phyloP scores from a whole-genome alignment of 2,329 filamentous ascomycete genomes.

The Alternaria rosae region DNA sequence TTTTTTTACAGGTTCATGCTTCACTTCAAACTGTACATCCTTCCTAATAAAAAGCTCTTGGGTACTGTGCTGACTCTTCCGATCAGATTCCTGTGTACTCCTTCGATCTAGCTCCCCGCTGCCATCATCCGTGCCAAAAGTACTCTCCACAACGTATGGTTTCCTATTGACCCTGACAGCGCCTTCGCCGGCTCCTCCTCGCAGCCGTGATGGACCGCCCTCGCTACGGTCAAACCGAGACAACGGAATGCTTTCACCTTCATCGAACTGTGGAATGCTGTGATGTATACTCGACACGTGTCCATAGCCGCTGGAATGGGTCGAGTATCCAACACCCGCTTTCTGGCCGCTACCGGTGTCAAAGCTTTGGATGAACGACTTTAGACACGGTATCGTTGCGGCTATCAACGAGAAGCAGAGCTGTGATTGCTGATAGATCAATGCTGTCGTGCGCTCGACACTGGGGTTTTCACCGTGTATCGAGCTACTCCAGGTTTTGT shows the following conservation, averaged over 20 bases:
- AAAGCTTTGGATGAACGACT: neutral
- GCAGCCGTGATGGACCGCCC: neutral
- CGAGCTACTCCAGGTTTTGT: neutral
- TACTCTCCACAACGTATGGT: neutral
- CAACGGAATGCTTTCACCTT: neutral
- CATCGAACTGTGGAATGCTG: neutral
- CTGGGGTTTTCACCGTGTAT: neutral
- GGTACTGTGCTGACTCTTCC: constrained; percentile 27
- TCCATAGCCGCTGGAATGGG: neutral
- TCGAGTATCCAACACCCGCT: neutral
- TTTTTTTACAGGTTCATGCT: constrained; percentile 4
- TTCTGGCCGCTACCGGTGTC: neutral
- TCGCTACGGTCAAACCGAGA: neutral
- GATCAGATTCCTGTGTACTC: constrained; percentile 13
- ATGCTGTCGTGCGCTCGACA: neutral
- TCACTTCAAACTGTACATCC: constrained; percentile 32
- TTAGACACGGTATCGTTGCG: neutral
- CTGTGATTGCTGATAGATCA: neutral
- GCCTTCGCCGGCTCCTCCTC: neutral
- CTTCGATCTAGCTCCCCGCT: neutral
- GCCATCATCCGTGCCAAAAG: neutral
- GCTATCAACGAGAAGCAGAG: neutral
- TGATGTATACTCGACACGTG: neutral
- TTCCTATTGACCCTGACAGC: neutral
- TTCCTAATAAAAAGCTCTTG: constrained; percentile 35